Conservation (phyloP, 23 red algal genomes). For the Gracilaria gracilis region DNA sequence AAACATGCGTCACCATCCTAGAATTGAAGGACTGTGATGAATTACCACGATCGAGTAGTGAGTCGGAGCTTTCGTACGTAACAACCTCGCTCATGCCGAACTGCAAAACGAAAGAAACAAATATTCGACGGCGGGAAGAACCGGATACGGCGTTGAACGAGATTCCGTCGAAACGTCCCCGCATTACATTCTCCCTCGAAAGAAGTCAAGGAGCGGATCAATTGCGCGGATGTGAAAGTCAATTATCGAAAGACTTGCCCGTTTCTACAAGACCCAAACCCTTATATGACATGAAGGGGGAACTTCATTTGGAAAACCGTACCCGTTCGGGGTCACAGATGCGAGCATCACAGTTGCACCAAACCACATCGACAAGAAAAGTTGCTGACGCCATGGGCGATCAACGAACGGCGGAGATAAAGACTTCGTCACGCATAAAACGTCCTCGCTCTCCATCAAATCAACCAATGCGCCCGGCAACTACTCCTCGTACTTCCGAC, state of each 20-base stretch:
- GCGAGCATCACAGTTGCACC: neutral
- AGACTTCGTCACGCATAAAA: neutral
- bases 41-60: neutral
- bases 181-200: neutral
- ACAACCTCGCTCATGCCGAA: neutral
- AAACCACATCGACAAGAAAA: neutral
- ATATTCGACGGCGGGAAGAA: neutral
- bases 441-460: conserved; percentile 5
- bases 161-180: neutral
- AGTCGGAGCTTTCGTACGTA: neutral
- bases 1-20: neutral
- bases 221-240: neutral
- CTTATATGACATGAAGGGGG: neutral
- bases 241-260: neutral
- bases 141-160: neutral
- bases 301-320: neutral
- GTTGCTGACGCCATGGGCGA: neutral
- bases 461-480: neutral
- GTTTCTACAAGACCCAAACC: neutral
- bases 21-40: neutral
- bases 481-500: neutral
- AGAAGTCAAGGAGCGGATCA: neutral
- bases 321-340: neutral
- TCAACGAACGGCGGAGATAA: neutral
- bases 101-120: neutral